Conservation (phyloP, 306 rosid species). For the Notholithocarpus densiflorus region DNA sequence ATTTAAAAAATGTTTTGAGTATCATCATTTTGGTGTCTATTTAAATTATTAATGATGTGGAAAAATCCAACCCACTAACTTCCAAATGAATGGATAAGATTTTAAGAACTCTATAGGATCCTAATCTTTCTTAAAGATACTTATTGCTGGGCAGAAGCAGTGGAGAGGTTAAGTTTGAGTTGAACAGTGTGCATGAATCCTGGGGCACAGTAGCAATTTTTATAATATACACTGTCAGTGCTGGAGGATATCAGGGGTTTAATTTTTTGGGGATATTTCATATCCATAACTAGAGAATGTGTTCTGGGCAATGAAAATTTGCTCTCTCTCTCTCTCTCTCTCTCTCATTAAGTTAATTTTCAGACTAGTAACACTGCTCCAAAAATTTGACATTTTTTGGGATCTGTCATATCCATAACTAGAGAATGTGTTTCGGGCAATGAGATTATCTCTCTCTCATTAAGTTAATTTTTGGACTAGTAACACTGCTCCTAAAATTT, state of each 20-base stretch:
- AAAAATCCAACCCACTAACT: too few relatives aligned
- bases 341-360: neutral
- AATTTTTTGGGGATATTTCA: neutral
- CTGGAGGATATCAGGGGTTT: neutral
- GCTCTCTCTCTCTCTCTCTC: neutral
- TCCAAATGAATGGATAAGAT: too few relatives aligned
- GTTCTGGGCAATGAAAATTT: neutral
- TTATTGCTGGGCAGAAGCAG: too few relatives aligned
- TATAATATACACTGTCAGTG: neutral
- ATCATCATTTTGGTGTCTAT: too few relatives aligned
- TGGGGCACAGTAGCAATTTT: too few relatives aligned
- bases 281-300: neutral
- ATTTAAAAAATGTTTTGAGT: too few relatives aligned
- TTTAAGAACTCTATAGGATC: too few relatives aligned
- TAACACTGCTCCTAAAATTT: neutral
- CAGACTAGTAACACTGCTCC: neutral
- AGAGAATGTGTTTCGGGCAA: neutral
- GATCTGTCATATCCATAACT: neutral
- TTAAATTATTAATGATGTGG: too few relatives aligned
- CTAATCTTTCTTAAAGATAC: too few relatives aligned
- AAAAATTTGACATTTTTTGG: neutral
- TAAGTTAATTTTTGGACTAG: neutral
- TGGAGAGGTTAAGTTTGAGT: too few relatives aligned
- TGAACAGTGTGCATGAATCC: too few relatives aligned
- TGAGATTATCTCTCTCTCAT: neutral